Evolutionary conservation across 192 early-diverging fungal genomes (phyloP), one percentile per base, ranked within the genome.

Genomic region (Rhizoclosmatium globosum): DNA sequence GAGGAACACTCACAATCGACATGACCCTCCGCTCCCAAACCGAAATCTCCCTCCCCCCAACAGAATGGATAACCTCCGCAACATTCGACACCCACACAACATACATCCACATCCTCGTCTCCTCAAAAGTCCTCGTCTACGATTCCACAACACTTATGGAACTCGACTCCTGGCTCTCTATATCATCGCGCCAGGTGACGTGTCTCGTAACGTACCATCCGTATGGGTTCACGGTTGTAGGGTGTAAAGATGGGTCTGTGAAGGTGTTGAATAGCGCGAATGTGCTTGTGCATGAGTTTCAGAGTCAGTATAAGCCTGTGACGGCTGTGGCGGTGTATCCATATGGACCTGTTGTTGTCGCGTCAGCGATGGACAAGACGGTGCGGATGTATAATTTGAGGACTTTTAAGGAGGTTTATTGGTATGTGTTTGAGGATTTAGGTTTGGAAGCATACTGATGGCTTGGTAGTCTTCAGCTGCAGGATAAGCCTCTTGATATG

Each of bases 271-370:
- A 85, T 48, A 80, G 81, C 21, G 66, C 79, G 7, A 76, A 82
- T 66, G 79, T 82, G 0, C 44, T 84, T 19, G 82, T 89, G 38
- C 88, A 89, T 74, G 82, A 86, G 65, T 88, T 89, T 74, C 66
- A 47, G 13, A 64, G 68, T 19, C 88, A 89, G 45, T 82, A 87
- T 6, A 83, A 84, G 62, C 41, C 79, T 19, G 83, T 89, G 9
- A 86, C 86, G 23, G 48, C 83, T 0, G 46, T 89, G 2, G 81
- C 82, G 7, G 3, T 81, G 2, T 85, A 85, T 62, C 85, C 82
- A 4, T 79, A 79, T 59, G 83, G 81, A 3, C 82, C 81, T 1
- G 66, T 87, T 7, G 56, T 89, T 31, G 73, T 87, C 19, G 74
- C 86, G 9, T 77, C 81, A 39, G 80, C 81, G 1, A 47, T 85